These are phyloP conservation scores for Linaria vulgaris DNA, from an alignment of 257 asterid species.

Conservation along the genomic window DNA sequence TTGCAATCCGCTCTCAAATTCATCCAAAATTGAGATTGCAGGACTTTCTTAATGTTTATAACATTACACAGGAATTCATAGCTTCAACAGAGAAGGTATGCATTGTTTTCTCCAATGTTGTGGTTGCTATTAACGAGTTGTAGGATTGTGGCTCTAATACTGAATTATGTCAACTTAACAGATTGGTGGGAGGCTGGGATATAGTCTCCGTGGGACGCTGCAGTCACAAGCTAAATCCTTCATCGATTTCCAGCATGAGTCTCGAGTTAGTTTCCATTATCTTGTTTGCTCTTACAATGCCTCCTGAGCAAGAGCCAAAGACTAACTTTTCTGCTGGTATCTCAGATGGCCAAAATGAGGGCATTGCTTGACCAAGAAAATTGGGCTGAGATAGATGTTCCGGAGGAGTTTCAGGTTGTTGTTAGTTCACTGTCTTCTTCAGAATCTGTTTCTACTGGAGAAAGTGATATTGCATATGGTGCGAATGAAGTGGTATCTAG, in stretches of 20 bases:
- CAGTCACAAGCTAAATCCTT: constrained; percentile 97
- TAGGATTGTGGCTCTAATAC: constrained; percentile 35
- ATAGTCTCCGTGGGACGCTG: constrained; percentile 91
- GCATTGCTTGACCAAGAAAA: constrained; percentile 98
- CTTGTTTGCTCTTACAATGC: constrained; percentile 23
- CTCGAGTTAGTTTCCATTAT: constrained; percentile 67
- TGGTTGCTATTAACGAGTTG: constrained; percentile 15
- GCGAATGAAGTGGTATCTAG: constrained; percentile 34
- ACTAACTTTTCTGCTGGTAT: constrained; percentile 38
- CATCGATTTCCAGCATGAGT: constrained; percentile 88
- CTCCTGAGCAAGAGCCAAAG: constrained; percentile 26
- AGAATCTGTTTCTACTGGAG: constrained; percentile 47
- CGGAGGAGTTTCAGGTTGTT: constrained; percentile 88
- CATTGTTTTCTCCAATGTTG: constrained; percentile 22
- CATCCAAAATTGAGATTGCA: constrained; percentile 80
- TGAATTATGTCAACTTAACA: constrained; percentile 48
- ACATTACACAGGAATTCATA: constrained; percentile 86
- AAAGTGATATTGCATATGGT: constrained; percentile 39
- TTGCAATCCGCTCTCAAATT: constrained; percentile 91
- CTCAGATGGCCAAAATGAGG: constrained; percentile 85
- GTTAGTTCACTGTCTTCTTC: constrained; percentile 55
- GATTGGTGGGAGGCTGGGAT: constrained; percentile 99
- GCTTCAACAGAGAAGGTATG: constrained; percentile 86
- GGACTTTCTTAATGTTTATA: constrained; percentile 81
- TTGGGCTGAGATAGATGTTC: constrained; percentile 95